A percentile compares a stretch with the other conserved stretches of the same genome.
These are phyloP conservation scores for Tetrapisispora nanseiensis DNA, from an alignment of 805 yeast species.

Conservation along the genomic window DNA sequence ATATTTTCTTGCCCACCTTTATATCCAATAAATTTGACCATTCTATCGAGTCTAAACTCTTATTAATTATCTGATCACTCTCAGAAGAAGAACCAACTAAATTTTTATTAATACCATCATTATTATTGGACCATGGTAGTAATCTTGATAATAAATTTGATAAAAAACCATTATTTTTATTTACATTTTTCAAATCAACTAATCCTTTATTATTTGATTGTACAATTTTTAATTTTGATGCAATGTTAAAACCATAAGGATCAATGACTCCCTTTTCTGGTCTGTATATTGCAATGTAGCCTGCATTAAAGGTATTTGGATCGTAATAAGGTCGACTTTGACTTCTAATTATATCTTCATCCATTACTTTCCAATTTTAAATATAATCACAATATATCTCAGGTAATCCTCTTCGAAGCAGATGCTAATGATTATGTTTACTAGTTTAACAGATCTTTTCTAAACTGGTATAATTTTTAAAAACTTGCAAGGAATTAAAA, in stretches of 20 bases:
- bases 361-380: too few relatives aligned
- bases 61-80: conserved; percentile 4
- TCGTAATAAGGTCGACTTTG: conserved; percentile 59
- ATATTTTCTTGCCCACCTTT: conserved; percentile 45
- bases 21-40: conserved; percentile 56
- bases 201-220: conserved; percentile 11
- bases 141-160: conserved; percentile 5
- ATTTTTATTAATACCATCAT: too few relatives aligned
- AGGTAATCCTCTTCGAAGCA: too few relatives aligned
- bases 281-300: conserved; percentile 48
- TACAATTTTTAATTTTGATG: conserved; percentile 31
- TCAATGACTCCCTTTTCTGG: conserved; percentile 56
- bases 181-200: neutral
- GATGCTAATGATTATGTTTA: neutral
- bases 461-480: too few relatives aligned
- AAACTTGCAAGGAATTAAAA: too few relatives aligned
- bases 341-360: conserved; percentile 6
- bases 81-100: too few relatives aligned
- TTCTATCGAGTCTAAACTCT: conserved; percentile 41
- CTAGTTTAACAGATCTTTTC: too few relatives aligned
- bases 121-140: neutral
- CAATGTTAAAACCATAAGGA: conserved; percentile 32
- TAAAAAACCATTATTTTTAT: conserved; percentile 4
- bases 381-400: too few relatives aligned
- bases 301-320: conserved; percentile 56